Evolutionary conservation across 2,329 filamentous ascomycete genomes (phyloP), one percentile per base, ranked within the genome.

Genomic region (Neofusicoccum cordaticola): DNA sequence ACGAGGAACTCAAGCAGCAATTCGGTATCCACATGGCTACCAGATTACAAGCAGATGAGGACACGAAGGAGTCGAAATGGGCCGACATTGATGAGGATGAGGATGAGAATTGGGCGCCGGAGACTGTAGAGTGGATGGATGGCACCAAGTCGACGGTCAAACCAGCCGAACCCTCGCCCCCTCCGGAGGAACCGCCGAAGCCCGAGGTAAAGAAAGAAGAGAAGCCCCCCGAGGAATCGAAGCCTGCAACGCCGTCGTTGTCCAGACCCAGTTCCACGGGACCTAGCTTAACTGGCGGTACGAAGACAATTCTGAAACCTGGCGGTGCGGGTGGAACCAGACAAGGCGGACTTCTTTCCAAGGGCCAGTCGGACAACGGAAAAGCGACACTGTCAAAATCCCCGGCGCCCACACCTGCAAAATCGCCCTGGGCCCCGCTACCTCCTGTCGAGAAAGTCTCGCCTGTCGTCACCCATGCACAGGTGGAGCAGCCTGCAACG

Each of bases 391-490:
- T 92, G 4, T 85, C 90, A 8, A 93, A 93, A 72, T 88, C 89
- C 15, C 86, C 88, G 1, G 83, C 85, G 3, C 85, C 89, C 8
- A 84, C 88, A 0, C 90, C 92, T 0, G 85, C 88, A 31, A 97
- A 96, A 74, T 97, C 93, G 3, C 94, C 94, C 3, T 98, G 94
- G 94, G 94, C 94, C 27, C 75, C 89, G 39, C 79, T 98, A 34
- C 94, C 94, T 13, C 92, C 92, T 0, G 86, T 97, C 6, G 92
- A 96, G 11, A 94, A 89, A 74, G 85, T 90, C 0, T 87, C 92
- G 1, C 93, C 91, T 0, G 79, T 88, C 15, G 78, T 84, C 6
- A 82, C 88, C 66, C 90, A 92, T 61, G 77, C 80, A 4, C 80
- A 79, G 1, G 65, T 66, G 13, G 74, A 82, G 52, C 77, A 81